Conservation (phyloP, 2,329 filamentous ascomycete species). For the Didymella pomorum region DNA sequence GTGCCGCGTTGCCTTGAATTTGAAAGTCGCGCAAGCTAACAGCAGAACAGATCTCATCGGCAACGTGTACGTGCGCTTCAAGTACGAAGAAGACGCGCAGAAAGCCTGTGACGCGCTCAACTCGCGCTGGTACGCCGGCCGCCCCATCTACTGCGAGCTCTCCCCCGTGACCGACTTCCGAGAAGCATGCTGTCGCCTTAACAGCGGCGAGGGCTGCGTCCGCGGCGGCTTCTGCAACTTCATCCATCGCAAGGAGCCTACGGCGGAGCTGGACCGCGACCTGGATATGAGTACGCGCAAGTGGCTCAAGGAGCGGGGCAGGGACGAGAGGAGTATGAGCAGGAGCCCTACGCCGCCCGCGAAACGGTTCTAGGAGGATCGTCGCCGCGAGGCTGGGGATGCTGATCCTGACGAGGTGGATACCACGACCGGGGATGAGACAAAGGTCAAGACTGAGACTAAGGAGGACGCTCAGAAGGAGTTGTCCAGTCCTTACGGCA, state of each 20-base stretch:
- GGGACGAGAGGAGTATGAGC: conserved; percentile 81
- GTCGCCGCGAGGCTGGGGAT: conserved; percentile 56
- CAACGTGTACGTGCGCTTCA: conserved; percentile 99
- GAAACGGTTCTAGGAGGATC: conserved; percentile 22
- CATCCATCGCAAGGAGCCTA: conserved; percentile 96
- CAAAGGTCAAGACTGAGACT: neutral
- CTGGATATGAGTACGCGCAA: conserved; percentile 91
- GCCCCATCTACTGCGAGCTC: conserved; percentile 97
- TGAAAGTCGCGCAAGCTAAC: conserved; percentile 19
- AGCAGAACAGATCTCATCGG: conserved; percentile 79
- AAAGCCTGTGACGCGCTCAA: conserved; percentile 94
- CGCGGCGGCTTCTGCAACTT: conserved; percentile 99
- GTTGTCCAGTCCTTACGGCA: neutral
- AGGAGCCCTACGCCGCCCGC: conserved; percentile 89
- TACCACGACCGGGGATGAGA: neutral
- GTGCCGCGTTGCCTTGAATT: conserved; percentile 45
- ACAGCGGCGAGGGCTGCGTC: conserved; percentile 93
- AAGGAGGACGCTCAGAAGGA: neutral
- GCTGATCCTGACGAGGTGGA: conserved; percentile 59
- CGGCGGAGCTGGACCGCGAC: conserved; percentile 86
- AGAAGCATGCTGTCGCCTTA: conserved; percentile 95
- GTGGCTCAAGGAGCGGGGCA: conserved; percentile 85
- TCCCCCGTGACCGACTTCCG: conserved; percentile 97
- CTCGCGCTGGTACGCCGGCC: conserved; percentile 92
- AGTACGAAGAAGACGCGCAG: conserved; percentile 97